Evolutionary conservation across 768 basidiomycete species (phyloP).

Genomic region (Podaxis sp.): DNA sequence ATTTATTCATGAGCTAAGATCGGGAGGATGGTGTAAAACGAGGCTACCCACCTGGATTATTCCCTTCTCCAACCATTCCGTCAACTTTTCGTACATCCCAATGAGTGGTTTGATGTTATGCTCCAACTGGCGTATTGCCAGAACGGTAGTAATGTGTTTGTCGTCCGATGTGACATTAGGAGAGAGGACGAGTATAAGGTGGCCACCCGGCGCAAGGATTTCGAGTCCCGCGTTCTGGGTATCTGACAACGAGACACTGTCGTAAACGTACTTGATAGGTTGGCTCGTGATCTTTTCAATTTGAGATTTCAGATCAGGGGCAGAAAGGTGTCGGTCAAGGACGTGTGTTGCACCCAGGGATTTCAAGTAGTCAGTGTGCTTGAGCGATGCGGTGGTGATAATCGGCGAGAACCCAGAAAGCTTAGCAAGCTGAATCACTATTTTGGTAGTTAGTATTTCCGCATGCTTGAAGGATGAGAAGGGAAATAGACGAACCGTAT

Average conservation of each 20-base stretch:
- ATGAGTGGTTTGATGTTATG: slow-evolving; percentile 15
- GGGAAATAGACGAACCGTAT: slow-evolving; percentile 19
- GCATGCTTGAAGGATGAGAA: slow-evolving; percentile 24
- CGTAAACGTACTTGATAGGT: slow-evolving; percentile 22
- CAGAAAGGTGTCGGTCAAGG: slow-evolving; percentile 23
- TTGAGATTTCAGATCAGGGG: slow-evolving; percentile 14
- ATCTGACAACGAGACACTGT: slow-evolving; percentile 18
- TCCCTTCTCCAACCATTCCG: slow-evolving; percentile 15
- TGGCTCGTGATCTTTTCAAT: slow-evolving; percentile 22
- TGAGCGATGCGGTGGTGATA: slow-evolving; percentile 31
- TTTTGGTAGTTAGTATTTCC: slow-evolving; percentile 3
- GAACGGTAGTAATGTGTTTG: slow-evolving; percentile 10
- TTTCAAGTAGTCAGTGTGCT: slow-evolving; percentile 26
- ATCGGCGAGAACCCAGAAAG: slow-evolving; percentile 38
- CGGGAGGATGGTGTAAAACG: neutral
- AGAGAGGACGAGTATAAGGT: slow-evolving; percentile 28
- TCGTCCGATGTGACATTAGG: slow-evolving; percentile 21
- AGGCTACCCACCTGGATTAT: slow-evolving; percentile 15
- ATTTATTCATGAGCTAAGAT: neutral
- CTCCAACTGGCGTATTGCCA: slow-evolving; percentile 11
- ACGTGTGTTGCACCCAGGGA: slow-evolving; percentile 37
- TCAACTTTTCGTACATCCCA: slow-evolving; percentile 14
- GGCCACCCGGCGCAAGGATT: slow-evolving; percentile 28
- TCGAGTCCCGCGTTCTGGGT: slow-evolving; percentile 22
- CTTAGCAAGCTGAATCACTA: slow-evolving; percentile 28